These are phyloP conservation scores for Mortierella sp. DNA, from an alignment of 371 early-diverging fungal genomes.

Conservation along the genomic window DNA sequence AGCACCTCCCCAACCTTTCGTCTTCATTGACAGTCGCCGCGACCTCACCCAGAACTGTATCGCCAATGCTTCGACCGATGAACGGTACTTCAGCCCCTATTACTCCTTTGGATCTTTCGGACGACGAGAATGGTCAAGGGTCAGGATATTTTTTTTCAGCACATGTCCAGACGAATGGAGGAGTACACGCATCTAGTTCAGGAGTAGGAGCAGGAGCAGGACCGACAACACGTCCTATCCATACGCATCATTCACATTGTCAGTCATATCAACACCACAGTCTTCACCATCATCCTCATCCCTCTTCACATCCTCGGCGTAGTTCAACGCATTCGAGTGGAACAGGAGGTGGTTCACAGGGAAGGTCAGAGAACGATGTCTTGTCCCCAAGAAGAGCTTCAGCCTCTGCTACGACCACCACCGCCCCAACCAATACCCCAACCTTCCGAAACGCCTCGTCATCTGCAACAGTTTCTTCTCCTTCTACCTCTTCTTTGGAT, in stretches of 20 bases:
- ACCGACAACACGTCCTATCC: neutral
- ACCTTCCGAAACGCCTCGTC: neutral
- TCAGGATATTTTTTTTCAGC: constrained; percentile 27
- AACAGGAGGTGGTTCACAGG: no score
- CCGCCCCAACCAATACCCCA: neutral
- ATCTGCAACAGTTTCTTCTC: neutral
- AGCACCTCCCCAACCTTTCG: constrained; percentile 13
- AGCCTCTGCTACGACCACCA: constrained; percentile 2
- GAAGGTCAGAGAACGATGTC: constrained; percentile 3
- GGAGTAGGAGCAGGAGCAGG: neutral
- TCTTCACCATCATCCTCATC: neutral
- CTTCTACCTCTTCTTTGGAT: constrained; percentile 12
- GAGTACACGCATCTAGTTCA: neutral
- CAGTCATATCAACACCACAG: neutral
- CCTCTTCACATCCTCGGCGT: neutral
- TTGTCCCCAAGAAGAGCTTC: neutral
- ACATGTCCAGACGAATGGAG: neutral
- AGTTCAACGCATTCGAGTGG: neutral
- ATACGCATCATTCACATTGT: constrained; percentile 3
- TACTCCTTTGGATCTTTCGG: constrained; percentile 39
- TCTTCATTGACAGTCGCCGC: no score
- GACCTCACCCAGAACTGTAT: constrained; percentile 3
- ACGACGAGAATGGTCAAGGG: constrained; percentile 2
- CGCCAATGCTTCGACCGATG: constrained; percentile 38
- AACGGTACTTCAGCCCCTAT: constrained; percentile 31